phyloP scores from a whole-genome alignment of 352 stramenopile species.

The Thalassiosira delicatula region DNA sequence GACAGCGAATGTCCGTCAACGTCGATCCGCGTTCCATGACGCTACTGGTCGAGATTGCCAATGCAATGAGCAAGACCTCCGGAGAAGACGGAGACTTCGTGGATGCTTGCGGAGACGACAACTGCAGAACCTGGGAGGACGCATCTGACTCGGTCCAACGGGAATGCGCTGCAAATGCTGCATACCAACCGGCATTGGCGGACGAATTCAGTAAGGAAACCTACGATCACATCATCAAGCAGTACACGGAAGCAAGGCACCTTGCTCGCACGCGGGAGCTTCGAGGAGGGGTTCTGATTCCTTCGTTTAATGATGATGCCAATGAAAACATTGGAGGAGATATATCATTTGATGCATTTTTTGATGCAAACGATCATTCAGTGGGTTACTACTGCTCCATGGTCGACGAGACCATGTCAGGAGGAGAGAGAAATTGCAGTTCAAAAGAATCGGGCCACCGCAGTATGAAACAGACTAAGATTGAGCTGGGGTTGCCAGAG shows the following conservation, averaged over 20 bases:
- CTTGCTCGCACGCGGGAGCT: constrained; percentile 69
- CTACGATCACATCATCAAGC: constrained; percentile 76
- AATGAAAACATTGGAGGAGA: constrained; percentile 35
- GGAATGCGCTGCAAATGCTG: constrained; percentile 8
- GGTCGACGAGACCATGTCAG: constrained; percentile 40
- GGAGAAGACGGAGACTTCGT: constrained; percentile 33
- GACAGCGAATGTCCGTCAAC: constrained; percentile 66
- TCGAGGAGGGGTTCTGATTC: constrained; percentile 74
- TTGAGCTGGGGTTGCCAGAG: constrained; percentile 63
- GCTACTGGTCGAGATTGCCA: constrained; percentile 43
- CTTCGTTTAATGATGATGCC: constrained; percentile 55
- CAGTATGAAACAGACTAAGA: constrained; percentile 56
- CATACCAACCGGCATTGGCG: not conserved
- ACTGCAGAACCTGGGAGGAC: constrained; percentile 22
- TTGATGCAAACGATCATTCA: constrained; percentile 83
- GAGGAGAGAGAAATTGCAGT: constrained; percentile 11
- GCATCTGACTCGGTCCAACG: not conserved
- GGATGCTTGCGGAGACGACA: constrained; percentile 33
- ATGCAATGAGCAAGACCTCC: constrained; percentile 33
- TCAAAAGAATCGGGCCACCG: not conserved
- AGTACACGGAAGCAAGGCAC: constrained; percentile 76
- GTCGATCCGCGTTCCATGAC: constrained; percentile 51
- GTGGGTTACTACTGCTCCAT: constrained; percentile 71
- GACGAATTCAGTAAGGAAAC: constrained; percentile 70
- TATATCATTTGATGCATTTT: constrained; percentile 82